A percentile compares a stretch with the other conserved stretches of the same genome.
Evolutionary conservation across 1,284 basidiomycete genomes (phyloP).

Genomic region (Fomitiporia mediterranea): DNA sequence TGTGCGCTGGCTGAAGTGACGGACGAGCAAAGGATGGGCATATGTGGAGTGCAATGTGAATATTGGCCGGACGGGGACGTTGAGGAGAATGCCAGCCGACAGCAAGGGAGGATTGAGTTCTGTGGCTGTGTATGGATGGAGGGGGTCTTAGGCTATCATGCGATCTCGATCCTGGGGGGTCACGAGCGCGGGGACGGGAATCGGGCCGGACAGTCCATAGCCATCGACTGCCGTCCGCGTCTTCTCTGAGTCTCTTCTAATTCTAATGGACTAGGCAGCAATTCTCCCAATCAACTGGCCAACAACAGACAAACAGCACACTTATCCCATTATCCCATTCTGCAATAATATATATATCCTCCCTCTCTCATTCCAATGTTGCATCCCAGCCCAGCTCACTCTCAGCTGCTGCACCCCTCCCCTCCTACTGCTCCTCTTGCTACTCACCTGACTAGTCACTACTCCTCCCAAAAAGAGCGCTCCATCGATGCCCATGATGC

Average conservation of each 20-base stretch:
- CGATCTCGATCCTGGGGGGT: conserved; percentile 1
- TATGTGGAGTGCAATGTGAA: not conserved
- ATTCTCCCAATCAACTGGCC: not conserved
- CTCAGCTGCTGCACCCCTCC: conserved; percentile 4
- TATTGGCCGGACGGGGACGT: not conserved
- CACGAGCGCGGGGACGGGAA: not conserved
- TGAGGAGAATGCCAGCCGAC: not conserved
- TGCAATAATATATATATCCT: not conserved
- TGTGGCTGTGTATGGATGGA: too few species aligned
- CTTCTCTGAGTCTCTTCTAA: not conserved
- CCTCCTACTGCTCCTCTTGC: not conserved
- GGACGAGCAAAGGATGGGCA: not conserved
- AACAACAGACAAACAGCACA: not conserved
- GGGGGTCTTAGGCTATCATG: not conserved
- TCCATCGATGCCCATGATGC: too few species aligned
- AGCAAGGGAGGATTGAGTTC: not conserved
- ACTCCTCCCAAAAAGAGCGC: conserved; percentile 41
- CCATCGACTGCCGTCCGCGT: conserved; percentile 2
- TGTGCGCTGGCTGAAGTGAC: too few species aligned
- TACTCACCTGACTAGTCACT: not conserved
- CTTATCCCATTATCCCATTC: not conserved
- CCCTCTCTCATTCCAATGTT: not conserved
- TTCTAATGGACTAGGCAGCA: not conserved
- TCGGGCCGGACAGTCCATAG: not conserved
- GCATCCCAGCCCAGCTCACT: not conserved